These are phyloP conservation scores for Boletus vinaceobasis DNA, from an alignment of 768 basidiomycete genomes.

Conservation along the genomic window DNA sequence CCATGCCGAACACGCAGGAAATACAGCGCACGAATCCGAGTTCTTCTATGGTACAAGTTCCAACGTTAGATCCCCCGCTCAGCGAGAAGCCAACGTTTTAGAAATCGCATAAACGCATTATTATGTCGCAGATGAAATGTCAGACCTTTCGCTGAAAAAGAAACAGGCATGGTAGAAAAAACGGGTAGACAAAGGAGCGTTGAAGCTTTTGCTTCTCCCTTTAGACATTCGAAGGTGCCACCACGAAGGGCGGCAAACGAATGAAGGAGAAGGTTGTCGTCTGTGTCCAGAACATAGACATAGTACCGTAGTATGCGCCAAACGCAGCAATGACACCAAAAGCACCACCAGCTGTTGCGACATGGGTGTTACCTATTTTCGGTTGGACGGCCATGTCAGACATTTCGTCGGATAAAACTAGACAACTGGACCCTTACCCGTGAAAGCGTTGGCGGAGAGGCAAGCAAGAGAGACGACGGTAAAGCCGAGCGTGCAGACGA, in stretches of 20 bases:
- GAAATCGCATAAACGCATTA: too few species aligned
- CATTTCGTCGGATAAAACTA: background rate
- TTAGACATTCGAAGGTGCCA: constrained; percentile 16
- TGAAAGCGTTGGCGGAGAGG: constrained; percentile 26
- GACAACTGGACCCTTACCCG: constrained; percentile 14
- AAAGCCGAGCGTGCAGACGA: constrained; percentile 19
- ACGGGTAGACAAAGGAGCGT: background rate
- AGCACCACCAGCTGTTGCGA: constrained; percentile 27
- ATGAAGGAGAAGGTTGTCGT: constrained; percentile 27
- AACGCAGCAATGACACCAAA: constrained; percentile 26
- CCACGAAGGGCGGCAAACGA: constrained; percentile 21
- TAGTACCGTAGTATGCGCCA: constrained; percentile 28
- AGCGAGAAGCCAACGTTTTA: too few species aligned
- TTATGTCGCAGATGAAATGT: too few species aligned
- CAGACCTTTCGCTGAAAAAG: background rate
- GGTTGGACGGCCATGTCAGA: background rate
- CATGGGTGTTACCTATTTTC: constrained; percentile 17
- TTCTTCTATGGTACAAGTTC: background rate
- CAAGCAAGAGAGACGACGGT: constrained; percentile 24
- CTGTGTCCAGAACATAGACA: constrained; percentile 29
- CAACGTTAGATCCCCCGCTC: too few species aligned
- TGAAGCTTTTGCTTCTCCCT: background rate
- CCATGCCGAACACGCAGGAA: background rate
- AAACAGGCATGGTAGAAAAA: background rate
- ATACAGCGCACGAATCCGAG: background rate